These are phyloP conservation scores for Chalciporus piperatus DNA, from an alignment of 768 basidiomycete genomes.

Conservation along the genomic window DNA sequence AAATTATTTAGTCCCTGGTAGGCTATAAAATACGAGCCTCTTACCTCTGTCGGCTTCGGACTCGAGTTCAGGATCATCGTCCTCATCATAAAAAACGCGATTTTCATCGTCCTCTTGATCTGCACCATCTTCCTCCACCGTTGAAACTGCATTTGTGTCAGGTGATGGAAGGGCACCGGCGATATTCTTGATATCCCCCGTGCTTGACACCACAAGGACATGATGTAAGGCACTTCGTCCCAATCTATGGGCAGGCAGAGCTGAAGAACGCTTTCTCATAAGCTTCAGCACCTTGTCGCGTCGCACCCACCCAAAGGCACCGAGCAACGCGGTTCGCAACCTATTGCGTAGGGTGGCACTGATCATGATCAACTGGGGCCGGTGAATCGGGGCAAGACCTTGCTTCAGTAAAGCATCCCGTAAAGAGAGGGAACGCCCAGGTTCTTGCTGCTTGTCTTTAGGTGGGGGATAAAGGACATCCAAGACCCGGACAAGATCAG, in stretches of 20 bases:
- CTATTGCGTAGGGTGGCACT: constrained; percentile 68
- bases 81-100: constrained; percentile 24
- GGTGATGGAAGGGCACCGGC: constrained; percentile 37
- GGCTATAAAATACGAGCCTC: neutral
- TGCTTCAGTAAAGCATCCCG: constrained; percentile 11
- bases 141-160: neutral
- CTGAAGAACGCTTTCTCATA: constrained; percentile 24
- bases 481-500: constrained; percentile 57
- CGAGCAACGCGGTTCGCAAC: constrained; percentile 39
- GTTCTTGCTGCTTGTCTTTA: constrained; percentile 9
- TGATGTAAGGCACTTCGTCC: constrained; percentile 43
- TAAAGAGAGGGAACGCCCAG: neutral
- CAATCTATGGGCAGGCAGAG: constrained; percentile 26
- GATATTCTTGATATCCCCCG: constrained; percentile 53
- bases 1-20: constrained; percentile 6
- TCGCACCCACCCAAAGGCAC: constrained; percentile 59
- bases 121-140: neutral
- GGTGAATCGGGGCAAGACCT: constrained; percentile 12
- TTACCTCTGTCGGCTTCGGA: constrained; percentile 23
- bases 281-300: constrained; percentile 35
- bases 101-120: constrained; percentile 8
- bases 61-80: constrained; percentile 18
- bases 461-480: constrained; percentile 50
- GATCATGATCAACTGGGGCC: constrained; percentile 62
- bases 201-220: constrained; percentile 58